A percentile compares a stretch with the other conserved stretches of the same genome.
Evolutionary conservation across 2,329 filamentous ascomycete genomes (phyloP).

Genomic region (Fusarium albosuccineum): DNA sequence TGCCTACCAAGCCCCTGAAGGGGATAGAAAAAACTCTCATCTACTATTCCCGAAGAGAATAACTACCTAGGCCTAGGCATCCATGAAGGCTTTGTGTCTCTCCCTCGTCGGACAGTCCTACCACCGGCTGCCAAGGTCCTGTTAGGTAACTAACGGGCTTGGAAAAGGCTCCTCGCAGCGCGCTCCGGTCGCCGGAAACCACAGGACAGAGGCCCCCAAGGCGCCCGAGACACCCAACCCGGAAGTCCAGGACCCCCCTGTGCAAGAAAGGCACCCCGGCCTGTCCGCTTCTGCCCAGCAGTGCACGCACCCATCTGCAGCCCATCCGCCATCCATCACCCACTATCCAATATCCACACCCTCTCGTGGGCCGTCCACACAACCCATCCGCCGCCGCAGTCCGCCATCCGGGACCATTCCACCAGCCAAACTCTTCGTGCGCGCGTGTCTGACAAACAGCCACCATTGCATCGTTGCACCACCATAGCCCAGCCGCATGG

Average conservation of each 20-base stretch:
- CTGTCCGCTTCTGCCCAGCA: slow-evolving; percentile 4
- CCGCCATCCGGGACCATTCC: slow-evolving; percentile 10
- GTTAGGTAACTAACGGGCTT: slow-evolving; percentile 14
- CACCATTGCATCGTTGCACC: slow-evolving; percentile 24
- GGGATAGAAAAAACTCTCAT: slow-evolving; percentile 7
- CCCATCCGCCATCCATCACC: slow-evolving; percentile 17
- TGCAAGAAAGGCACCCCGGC: slow-evolving; percentile 2
- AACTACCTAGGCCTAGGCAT: neutral
- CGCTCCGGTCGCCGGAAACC: slow-evolving; percentile 23
- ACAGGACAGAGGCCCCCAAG: neutral
- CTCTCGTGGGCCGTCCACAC: slow-evolving; percentile 9
- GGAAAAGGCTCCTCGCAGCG: slow-evolving; percentile 13
- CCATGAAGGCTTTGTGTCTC: no score
- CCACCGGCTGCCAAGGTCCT: slow-evolving; percentile 2
- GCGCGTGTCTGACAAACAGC: slow-evolving; percentile 33
- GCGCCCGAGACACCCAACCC: neutral
- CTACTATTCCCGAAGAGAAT: slow-evolving; percentile 6
- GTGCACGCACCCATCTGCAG: slow-evolving; percentile 19
- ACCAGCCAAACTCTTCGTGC: slow-evolving; percentile 39
- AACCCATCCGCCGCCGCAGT: slow-evolving; percentile 18
- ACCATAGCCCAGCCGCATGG: slow-evolving; percentile 28
- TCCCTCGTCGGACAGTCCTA: no score
- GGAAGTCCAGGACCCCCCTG: neutral
- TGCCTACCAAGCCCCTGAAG: slow-evolving; percentile 13
- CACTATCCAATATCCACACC: slow-evolving; percentile 23